Base-by-base conservation (phyloP, 352 stramenopile species). In the Globisporangium nagaii region DNA sequence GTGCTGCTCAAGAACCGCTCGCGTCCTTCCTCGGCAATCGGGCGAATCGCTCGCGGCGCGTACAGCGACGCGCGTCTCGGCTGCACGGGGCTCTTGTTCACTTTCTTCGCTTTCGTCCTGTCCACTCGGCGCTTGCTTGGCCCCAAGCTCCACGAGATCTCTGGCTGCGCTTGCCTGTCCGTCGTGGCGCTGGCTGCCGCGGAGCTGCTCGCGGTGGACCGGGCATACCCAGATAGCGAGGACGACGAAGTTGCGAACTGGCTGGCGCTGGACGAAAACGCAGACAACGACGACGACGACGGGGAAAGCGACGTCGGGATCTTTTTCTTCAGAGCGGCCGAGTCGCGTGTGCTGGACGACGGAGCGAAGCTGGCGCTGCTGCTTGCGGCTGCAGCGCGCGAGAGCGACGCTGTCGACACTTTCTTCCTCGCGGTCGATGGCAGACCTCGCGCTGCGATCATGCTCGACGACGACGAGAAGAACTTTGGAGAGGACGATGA, bases 91-190 rank as follows among this genome's bases (percentile, higher is more conserved):
- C n/a, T 68, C 53, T 71, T 77, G 12, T 42, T 35, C 36, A 30
- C 67, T 48, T 71, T 75, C 56, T 65, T 76, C 11, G 76, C 63
- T 54, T 78, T 78, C n/a, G n/a, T n/a, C 42, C 56, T 67, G n/a
- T 32, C 20, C 22, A 62, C 52, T 20, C 51, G 52, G 1, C 73
- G 62, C 34, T 79, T 79, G 41, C 48, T 77, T 36, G 71, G 65
- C 5, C 57, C 68, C 40, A 71, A n/a, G 20, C 41, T 63, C 59
- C 59, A 66, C 54, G 19, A 24, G 32, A 66, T 66, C 20, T 58
- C 59, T 12, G 54, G n/a, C 19, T 55, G 27, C 13, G 35, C 11
- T 31, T 30, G 27, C 24, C 35, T 56, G 6, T 44, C 52, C 15
- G 28, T 2, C 24, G 13, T 31, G 9, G 32, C 12, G 43, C n/a